Base-by-base conservation (phyloP, 805 yeast species). In the Grigorovia humatica region DNA sequence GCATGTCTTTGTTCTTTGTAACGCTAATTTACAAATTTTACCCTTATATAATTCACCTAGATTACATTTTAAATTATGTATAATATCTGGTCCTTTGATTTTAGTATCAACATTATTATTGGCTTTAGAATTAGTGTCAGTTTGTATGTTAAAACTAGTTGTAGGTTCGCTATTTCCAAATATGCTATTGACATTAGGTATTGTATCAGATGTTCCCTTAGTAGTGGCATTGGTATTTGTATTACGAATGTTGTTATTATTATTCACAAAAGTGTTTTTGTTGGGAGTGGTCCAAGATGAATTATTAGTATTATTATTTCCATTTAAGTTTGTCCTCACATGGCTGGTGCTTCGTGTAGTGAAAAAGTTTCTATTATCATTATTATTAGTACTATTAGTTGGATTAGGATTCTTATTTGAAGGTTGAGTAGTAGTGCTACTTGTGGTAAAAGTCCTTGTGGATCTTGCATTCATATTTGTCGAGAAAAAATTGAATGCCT, bases 1-100 rank as follows among this genome's bases (percentile, higher is more conserved):
- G 62, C 89, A 83, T 42, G 70, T 61, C 2, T 76, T 66, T 42
- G 72, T 74, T 57, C 76, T 77, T 3, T 78, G 75, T 12, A 83
- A 67, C 48, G 77, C 78, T 27, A 83, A 69, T 64, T 78, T 82
- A 35, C 78, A 65, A 1, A 67, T 67, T 57, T 79, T 81, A 1
- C 90, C 89, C 41, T 61, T 67, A 59, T 78, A 82, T 53, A 82
- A 68, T 50, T 83, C 88, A 6, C 70, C 73, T 48, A 83, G 64
- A 0, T 80, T 61, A 44, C 82, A 79, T 29, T 70, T 68, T 48
- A 81, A 70, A 8, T 73, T 71, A 61, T 83, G 87, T 52, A 69
- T 72, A 49, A 83, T 83, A 55, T 81, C 79, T 19, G 74, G 74
- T 6, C 85, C 83, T 42, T 46, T 38, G 17, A 7, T 38, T 2